Conservation (phyloP, 441 rosid species). For the Sinapis alba region DNA sequence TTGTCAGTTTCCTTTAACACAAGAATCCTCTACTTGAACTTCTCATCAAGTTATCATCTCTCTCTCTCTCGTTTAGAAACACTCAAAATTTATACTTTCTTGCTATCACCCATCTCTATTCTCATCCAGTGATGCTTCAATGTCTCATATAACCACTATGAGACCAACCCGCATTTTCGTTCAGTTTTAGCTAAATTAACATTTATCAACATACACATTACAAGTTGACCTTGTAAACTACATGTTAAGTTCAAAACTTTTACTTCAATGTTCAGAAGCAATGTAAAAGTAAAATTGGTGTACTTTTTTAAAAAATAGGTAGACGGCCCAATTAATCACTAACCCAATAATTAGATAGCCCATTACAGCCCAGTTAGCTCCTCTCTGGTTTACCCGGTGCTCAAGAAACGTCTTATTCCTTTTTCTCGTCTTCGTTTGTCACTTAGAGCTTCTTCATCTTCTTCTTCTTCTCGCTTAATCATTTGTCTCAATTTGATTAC, state of each 20-base stretch:
- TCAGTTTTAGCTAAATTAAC: no score
- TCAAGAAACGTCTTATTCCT: conserved; percentile 39
- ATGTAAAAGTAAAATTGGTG: no score
- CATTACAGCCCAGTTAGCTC: conserved; percentile 9
- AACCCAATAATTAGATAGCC: background rate
- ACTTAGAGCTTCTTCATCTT: conserved; percentile 4
- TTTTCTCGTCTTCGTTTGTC: conserved; percentile 17
- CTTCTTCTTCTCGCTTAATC: conserved; percentile 9
- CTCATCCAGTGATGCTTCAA: no score
- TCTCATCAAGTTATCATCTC: conserved; percentile 52
- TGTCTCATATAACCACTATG: no score
- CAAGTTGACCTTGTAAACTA: background rate
- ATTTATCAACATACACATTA: no score
- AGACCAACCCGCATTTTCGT: conserved; percentile 54
- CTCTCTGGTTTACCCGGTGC: conserved; percentile 34
- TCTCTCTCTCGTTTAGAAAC: conserved; percentile 26
- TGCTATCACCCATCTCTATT: conserved; percentile 30
- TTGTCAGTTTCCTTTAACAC: conserved; percentile 44
- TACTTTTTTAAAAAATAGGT: no score
- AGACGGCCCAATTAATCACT: background rate
- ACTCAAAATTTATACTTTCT: conserved; percentile 27
- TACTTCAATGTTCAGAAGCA: background rate
- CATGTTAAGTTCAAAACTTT: background rate
- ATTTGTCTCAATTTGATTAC: conserved; percentile 20
- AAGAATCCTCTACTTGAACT: conserved; percentile 68